A percentile compares a stretch with the other conserved stretches of the same genome.
Evolutionary conservation across 805 yeast genomes (phyloP).

Genomic region (Wickerhamomyces silvicola): DNA sequence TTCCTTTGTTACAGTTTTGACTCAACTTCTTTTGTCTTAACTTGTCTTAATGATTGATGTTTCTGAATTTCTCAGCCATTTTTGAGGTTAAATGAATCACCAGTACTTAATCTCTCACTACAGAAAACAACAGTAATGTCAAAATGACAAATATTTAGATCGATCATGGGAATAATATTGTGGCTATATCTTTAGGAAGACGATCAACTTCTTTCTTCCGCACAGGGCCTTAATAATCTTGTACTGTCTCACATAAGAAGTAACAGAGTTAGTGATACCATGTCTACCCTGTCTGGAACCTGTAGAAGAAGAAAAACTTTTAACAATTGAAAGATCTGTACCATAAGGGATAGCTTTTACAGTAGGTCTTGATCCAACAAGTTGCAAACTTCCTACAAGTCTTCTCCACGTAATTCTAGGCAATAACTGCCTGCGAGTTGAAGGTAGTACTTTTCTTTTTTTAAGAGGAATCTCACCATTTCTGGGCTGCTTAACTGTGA

Average conservation of each 20-base stretch:
- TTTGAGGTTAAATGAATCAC: conserved; percentile 57
- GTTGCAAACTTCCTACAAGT: conserved; percentile 54
- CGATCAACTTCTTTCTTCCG: conserved; percentile 63
- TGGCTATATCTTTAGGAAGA: conserved; percentile 62
- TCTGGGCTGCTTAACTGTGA: background rate
- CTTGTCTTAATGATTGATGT: conserved; percentile 16
- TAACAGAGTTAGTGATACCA: conserved; percentile 17
- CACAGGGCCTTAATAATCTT: conserved; percentile 18
- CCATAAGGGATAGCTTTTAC: conserved; percentile 39
- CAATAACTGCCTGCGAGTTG: conserved; percentile 10
- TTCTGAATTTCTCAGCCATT: conserved; percentile 18
- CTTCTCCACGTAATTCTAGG: conserved; percentile 28
- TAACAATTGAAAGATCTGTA: conserved; percentile 34
- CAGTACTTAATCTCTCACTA: conserved; percentile 55
- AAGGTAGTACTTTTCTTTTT: conserved; percentile 1
- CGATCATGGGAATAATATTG: conserved; percentile 60
- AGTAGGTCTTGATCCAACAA: conserved; percentile 61
- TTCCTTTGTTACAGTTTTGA: conserved; percentile 9
- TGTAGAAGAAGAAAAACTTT: conserved; percentile 26
- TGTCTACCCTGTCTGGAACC: conserved; percentile 18
- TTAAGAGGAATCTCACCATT: background rate
- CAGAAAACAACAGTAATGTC: conserved; percentile 53
- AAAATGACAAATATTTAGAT: conserved; percentile 45
- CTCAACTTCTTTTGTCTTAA: conserved; percentile 9
- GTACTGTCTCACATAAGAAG: conserved; percentile 27